Conservation (phyloP, 2,329 filamentous ascomycete genomes). For the Thielaviopsis ethacetica region DNA sequence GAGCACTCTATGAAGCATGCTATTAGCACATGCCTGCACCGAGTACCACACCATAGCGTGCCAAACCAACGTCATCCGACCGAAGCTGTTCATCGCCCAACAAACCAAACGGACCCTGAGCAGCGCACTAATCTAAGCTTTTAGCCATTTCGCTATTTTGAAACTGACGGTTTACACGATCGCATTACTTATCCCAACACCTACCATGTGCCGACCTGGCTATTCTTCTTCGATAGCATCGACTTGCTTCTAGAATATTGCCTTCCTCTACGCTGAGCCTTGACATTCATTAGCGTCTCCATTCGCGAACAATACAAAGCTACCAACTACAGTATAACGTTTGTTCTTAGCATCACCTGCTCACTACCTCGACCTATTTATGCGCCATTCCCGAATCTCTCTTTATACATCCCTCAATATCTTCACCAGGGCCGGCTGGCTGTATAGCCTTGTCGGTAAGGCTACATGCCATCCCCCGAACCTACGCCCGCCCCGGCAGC, state of each 20-base stretch:
- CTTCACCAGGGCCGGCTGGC: background rate
- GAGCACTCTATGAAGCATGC: background rate
- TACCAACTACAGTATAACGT: background rate
- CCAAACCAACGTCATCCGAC: background rate
- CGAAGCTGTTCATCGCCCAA: background rate
- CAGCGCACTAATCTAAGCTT: background rate
- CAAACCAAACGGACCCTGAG: background rate
- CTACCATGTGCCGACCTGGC: background rate
- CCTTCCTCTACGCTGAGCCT: background rate
- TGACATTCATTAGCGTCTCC: background rate
- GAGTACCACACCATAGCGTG: background rate
- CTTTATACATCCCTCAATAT: background rate
- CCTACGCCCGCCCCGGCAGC: background rate
- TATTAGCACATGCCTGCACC: no score
- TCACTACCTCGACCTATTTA: background rate
- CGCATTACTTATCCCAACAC: background rate
- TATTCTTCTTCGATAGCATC: background rate
- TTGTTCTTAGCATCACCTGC: background rate
- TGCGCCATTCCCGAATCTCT: background rate
- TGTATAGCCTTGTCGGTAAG: background rate
- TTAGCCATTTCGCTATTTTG: background rate
- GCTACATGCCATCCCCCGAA: constrained; percentile 2
- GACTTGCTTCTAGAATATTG: background rate
- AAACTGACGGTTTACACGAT: background rate
- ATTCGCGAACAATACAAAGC: background rate